Evolutionary conservation across 2,329 filamentous ascomycete species (phyloP).

Genomic region (Aspergillus brasiliensis): DNA sequence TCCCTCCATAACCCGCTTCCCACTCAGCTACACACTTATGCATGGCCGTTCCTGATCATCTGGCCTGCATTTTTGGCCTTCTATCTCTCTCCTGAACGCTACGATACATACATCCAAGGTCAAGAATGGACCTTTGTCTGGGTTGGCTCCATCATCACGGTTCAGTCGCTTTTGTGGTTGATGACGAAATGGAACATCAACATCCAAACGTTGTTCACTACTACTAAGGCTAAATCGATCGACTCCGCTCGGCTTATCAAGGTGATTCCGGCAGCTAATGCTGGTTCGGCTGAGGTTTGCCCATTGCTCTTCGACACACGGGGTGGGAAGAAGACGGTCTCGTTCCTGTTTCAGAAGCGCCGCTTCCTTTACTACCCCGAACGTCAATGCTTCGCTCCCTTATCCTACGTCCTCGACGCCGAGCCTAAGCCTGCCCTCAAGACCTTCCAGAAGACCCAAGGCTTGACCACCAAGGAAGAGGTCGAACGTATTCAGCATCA

Average conservation of each 20-base stretch:
- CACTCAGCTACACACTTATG: slow-evolving; percentile 77
- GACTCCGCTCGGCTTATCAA: slow-evolving; percentile 84
- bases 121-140: slow-evolving; percentile 98
- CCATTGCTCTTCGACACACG: slow-evolving; percentile 73
- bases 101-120: slow-evolving; percentile 88
- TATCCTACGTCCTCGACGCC: slow-evolving; percentile 79
- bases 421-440: slow-evolving; percentile 80
- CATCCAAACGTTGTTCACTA: slow-evolving; percentile 78
- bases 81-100: slow-evolving; percentile 80
- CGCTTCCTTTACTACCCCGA: slow-evolving; percentile 82
- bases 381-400: slow-evolving; percentile 74
- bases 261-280: slow-evolving; percentile 85
- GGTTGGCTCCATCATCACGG: slow-evolving; percentile 81
- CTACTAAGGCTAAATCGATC: slow-evolving; percentile 68
- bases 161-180: slow-evolving; percentile 88
- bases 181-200: slow-evolving; percentile 98
- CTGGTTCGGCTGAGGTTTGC: slow-evolving; percentile 87
- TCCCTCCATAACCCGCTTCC: slow-evolving; percentile 86
- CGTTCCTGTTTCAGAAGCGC: slow-evolving; percentile 97
- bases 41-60: slow-evolving; percentile 88
- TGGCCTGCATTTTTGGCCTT: slow-evolving; percentile 91
- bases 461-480: slow-evolving; percentile 73
- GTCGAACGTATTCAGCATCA: slow-evolving; percentile 81
- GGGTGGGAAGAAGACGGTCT: slow-evolving; percentile 73
- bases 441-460: slow-evolving; percentile 77